These are phyloP conservation scores for Penicillium ochrochloron DNA, from an alignment of 495 filamentous ascomycete species.

Conservation along the genomic window DNA sequence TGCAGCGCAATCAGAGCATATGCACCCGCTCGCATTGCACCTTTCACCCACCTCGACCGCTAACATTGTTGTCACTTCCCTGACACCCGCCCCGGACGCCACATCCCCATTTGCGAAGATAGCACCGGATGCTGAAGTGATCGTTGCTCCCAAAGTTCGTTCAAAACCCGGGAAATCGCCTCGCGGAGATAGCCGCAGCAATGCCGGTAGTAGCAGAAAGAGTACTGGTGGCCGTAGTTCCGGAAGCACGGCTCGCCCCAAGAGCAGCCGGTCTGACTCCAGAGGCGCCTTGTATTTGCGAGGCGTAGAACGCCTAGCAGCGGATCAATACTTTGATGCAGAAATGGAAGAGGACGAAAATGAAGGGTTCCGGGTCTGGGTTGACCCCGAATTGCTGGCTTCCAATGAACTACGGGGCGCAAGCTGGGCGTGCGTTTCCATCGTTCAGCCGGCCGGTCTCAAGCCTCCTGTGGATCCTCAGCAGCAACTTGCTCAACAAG, in stretches of 20 bases:
- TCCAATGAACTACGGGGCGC: conserved; percentile 72
- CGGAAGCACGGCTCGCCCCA: conserved; percentile 66
- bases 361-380: conserved; percentile 77
- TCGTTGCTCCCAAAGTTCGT: conserved; percentile 91
- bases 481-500: conserved; percentile 65
- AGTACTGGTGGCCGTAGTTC: conserved; percentile 74
- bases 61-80: conserved; percentile 80
- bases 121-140: conserved; percentile 90
- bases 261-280: conserved; percentile 59
- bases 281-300: conserved; percentile 74
- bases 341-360: conserved; percentile 51
- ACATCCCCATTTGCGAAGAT: conserved; percentile 87
- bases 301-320: conserved; percentile 69
- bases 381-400: conserved; percentile 74
- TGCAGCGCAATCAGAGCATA: conserved; percentile 48
- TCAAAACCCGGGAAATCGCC: conserved; percentile 59
- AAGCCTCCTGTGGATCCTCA: conserved; percentile 76
- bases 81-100: conserved; percentile 70
- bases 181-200: conserved; percentile 67
- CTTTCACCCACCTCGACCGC: conserved; percentile 95
- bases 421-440: conserved; percentile 72
- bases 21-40: conserved; percentile 88
- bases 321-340: conserved; percentile 74
- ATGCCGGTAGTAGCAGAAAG: conserved; percentile 68
- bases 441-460: conserved; percentile 79